A percentile compares a stretch with the other conserved stretches of the same genome.
phyloP scores from a whole-genome alignment of 257 asterid genomes.

The Marsdenia floribunda region DNA sequence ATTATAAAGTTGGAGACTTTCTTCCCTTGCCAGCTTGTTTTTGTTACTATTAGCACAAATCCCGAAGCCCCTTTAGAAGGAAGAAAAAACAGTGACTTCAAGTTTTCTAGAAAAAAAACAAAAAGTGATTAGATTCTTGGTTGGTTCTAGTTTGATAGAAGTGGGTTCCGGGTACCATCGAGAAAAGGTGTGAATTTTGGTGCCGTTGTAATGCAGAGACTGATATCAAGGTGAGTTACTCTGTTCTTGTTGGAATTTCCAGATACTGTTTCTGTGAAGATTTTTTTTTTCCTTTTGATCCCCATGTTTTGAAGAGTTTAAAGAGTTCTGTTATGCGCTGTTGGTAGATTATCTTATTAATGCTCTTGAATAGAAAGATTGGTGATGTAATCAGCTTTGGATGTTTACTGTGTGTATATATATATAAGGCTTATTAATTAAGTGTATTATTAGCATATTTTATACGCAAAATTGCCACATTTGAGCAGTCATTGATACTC shows the following conservation, averaged over 20 bases:
- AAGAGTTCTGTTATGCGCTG: constrained; percentile 3
- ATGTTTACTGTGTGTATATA: neutral
- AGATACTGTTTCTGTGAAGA: neutral
- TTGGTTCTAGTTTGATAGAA: constrained; percentile 30
- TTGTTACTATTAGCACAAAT: constrained; percentile 25
- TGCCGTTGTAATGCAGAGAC: constrained; percentile 25
- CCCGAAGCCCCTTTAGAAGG: constrained; percentile 25
- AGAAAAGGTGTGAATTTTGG: constrained; percentile 11
- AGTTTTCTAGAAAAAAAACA: constrained; percentile 2
- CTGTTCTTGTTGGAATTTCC: neutral
- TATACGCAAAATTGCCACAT: constrained; percentile 21
- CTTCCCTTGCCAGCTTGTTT: constrained; percentile 12
- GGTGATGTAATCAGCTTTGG: neutral
- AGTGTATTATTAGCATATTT: constrained; percentile 20
- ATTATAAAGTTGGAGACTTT: constrained; percentile 22
- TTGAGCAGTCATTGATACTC: constrained; percentile 29
- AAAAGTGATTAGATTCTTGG: constrained; percentile 12
- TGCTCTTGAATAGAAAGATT: neutral
- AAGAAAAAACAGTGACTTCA: constrained; percentile 5
- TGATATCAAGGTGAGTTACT: constrained; percentile 25
- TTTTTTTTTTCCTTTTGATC: neutral
- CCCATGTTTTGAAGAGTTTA: constrained; percentile 1
- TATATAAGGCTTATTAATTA: neutral
- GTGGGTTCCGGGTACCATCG: constrained; percentile 14
- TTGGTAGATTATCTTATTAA: constrained; percentile 4